Base-by-base conservation (phyloP, 331 rosid species). In the Acacia pycnantha region DNA sequence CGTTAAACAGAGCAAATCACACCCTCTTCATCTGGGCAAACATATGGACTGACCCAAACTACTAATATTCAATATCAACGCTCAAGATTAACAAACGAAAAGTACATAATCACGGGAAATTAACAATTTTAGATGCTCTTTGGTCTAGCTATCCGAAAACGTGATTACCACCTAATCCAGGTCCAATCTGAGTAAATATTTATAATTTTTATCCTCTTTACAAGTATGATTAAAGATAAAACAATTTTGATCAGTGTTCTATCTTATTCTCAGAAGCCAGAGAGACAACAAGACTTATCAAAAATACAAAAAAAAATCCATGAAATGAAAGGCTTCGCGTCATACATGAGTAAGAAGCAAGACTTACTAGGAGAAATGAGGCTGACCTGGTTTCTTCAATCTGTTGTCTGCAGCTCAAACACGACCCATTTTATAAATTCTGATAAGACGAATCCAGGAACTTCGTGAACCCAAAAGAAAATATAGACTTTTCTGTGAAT, bases 371-470 rank as follows among this genome's bases (percentile, higher is more conserved):
- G 76, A 81, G 80, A 81, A 76, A 80, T 74, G 78, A 88, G 77
- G 84, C 88, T 76, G 37, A 91, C 95, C 92, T 87, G 19, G 76
- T 72, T 40, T 70, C n/a, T 78, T 82, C 81, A 74, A 84, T 86
- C 74, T 70, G 70, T 41, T 74, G 62, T 72, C 59, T 69, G 88
- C 84, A 79, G 69, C 85, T 75, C 47, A 68, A 82, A 78, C 37
- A 74, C 22, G 79, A 70, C 65, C 84, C 89, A 82, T 82, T 79
- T 77, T 31, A 74, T 80, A 79, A 35, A 81, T 78, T 82, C 84
- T 87, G 90, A 88, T 62, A 11, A 82, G 13, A 73, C 61, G 64
- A 77, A 82, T 80, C 86, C 70, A 79, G 66, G 74, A 74, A 82
- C 82, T 31, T 82, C 41, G 56, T 68, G 81, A 56, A 78, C 75